Base-by-base conservation (phyloP, 768 basidiomycete genomes). In the Dioszegia aurantiaca region DNA sequence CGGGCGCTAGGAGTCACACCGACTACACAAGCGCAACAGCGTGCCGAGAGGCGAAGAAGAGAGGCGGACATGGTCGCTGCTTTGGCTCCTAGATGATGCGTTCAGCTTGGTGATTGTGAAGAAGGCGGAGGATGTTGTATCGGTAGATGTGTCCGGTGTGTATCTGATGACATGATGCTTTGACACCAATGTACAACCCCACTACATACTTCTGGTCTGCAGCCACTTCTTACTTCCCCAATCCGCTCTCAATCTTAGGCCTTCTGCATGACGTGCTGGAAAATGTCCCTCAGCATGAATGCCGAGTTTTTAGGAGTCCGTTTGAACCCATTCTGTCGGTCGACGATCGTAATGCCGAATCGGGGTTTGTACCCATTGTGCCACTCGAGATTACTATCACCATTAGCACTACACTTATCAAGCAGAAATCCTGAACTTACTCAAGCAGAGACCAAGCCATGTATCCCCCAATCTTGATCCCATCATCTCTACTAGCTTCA, bases 21-120 rank as follows among this genome's bases (percentile, higher is more conserved):
- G 2, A 62, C 58, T 24, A 47, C 67, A 21, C 54, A 65, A 11
- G 59, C 56, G 1, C 64, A 68, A 45, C 33, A 37, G 28, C 59
- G 66, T 31, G 68, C 76, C 17, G 67, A 68, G 4, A 60, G 70
- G 21, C 55, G 73, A 52, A 67, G 73, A 55, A 59, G 66, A 43
- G 66, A 74, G 58, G 70, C 69, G 2, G 73, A 73, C 36, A 56
- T 63, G 49, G 77, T 76, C 9, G 65, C 64, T 16, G 68, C 60
- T 52, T 40, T 74, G 39, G 67, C 60, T 14, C 19, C 30, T 40
- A 53, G 51, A 53, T 53, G 51, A 53, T 36, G 36, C 24, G 19
- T 28, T 8, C 3, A 17, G 14, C 3, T 17, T 16, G 28, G 28
- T 33, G 27, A 27, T n/a, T n/a, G n/a, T n/a, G n/a, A n/a, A n/a